Conservation (phyloP, 2,329 filamentous ascomycete genomes). For the Colletotrichum salicis region DNA sequence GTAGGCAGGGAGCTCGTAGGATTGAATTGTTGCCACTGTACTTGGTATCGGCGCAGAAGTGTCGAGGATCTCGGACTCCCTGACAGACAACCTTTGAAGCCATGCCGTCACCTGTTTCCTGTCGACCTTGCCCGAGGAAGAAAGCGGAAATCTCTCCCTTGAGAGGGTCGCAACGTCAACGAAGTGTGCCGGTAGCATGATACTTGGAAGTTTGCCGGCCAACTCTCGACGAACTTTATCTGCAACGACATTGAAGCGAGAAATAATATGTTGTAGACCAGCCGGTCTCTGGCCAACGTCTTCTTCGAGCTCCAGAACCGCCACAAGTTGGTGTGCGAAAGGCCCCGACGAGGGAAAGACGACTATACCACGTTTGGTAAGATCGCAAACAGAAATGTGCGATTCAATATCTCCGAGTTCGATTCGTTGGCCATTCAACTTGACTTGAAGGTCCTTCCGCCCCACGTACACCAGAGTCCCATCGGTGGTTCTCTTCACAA, state of each 20-base stretch:
- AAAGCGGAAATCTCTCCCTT: background rate
- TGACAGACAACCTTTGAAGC: background rate
- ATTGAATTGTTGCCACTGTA: background rate
- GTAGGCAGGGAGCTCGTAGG: background rate
- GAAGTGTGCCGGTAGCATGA: slow-evolving; percentile 23
- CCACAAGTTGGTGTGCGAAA: slow-evolving; percentile 11
- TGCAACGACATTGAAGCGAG: background rate
- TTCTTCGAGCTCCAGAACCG: background rate
- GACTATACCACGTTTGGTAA: background rate
- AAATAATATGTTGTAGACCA: background rate
- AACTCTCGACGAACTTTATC: slow-evolving; percentile 1
- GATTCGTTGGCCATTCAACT: slow-evolving; percentile 39
- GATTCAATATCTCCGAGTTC: slow-evolving; percentile 40
- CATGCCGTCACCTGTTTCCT: background rate
- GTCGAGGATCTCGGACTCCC: background rate
- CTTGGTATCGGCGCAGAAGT: rapidly evolving
- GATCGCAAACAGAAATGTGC: background rate
- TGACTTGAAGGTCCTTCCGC: slow-evolving; percentile 40
- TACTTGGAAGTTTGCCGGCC: background rate
- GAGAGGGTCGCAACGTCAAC: background rate
- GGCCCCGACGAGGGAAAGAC: slow-evolving; percentile 4
- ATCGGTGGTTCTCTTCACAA: slow-evolving; percentile 41
- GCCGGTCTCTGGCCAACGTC: no score
- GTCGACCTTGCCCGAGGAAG: background rate
- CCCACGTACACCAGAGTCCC: slow-evolving; percentile 35